Percentiles rank a stretch among this genome's conserved stretches.
Conservation (phyloP, 768 basidiomycete genomes). For the Dioszegia crocea region DNA sequence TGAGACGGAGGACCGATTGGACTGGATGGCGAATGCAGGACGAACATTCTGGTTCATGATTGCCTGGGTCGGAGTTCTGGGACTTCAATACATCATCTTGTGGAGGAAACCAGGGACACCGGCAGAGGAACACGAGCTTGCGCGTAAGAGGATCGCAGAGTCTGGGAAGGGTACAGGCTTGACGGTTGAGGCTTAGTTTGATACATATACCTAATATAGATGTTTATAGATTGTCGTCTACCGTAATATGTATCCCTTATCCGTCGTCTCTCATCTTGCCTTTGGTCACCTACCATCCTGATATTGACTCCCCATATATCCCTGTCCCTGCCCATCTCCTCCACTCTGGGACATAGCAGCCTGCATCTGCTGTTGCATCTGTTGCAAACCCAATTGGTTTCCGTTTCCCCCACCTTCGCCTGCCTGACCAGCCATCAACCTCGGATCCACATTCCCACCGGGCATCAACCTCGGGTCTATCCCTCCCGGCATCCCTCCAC, state of each 20-base stretch:
- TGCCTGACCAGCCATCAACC: neutral
- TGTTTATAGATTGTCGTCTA: neutral
- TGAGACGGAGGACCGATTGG: conserved; percentile 22
- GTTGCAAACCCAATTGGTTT: neutral
- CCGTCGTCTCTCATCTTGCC: too few relatives aligned
- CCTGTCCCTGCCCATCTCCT: neutral
- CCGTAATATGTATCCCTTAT: neutral
- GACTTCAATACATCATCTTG: conserved; percentile 31
- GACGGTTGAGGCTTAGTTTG: neutral
- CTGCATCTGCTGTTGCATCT: conserved; percentile 1
- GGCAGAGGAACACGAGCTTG: conserved; percentile 35
- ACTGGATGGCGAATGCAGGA: conserved; percentile 34
- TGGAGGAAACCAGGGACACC: conserved; percentile 33
- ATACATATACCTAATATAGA: neutral
- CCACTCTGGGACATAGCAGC: neutral
- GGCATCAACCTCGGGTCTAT: neutral
- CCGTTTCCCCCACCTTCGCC: neutral
- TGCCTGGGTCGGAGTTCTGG: conserved; percentile 28
- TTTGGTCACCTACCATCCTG: neutral
- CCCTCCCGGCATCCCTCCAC: neutral
- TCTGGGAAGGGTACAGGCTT: conserved; percentile 22
- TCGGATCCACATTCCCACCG: neutral
- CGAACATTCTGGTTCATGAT: conserved; percentile 40
- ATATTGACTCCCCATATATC: neutral
- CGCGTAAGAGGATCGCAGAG: conserved; percentile 27